phyloP scores from a whole-genome alignment of 352 stramenopile genomes.

The Blastocystis sp. region DNA sequence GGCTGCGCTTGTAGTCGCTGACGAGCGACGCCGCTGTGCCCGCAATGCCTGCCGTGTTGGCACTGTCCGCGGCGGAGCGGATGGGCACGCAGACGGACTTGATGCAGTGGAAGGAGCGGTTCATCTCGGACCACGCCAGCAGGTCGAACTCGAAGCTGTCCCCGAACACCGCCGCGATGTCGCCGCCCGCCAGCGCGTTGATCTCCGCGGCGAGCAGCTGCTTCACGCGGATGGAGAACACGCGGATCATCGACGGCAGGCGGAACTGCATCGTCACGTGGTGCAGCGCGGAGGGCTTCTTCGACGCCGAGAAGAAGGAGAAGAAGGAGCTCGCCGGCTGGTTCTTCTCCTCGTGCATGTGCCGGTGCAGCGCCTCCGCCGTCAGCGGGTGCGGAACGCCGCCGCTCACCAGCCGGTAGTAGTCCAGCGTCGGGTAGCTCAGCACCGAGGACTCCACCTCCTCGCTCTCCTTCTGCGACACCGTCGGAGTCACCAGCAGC shows the following conservation, averaged over 20 bases:
- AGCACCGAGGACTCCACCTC: neutral
- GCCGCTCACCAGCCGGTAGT: conserved; percentile 50
- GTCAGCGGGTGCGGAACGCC: conserved; percentile 35
- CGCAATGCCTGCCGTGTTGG: neutral
- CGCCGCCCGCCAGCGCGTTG: neutral
- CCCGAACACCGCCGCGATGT: conserved; percentile 10
- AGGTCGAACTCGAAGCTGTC: conserved; percentile 40
- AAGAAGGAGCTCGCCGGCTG: conserved; percentile 27
- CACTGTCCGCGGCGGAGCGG: too few species aligned
- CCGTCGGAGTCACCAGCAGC: conserved; percentile 20
- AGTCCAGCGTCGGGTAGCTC: conserved; percentile 51
- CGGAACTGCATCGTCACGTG: conserved; percentile 60
- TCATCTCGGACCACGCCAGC: conserved; percentile 54
- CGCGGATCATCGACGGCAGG: conserved; percentile 3
- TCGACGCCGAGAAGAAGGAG: conserved; percentile 27
- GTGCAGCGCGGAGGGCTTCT: neutral
- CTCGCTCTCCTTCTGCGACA: neutral
- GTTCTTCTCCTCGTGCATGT: neutral
- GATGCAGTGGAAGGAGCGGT: conserved; percentile 63
- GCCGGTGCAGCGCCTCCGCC: neutral
- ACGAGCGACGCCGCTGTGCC: neutral
- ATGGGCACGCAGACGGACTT: conserved; percentile 56
- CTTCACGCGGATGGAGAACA: conserved; percentile 53
- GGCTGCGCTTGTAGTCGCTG: neutral
- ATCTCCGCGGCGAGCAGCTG: neutral